phyloP scores from a whole-genome alignment of 805 yeast genomes.

The Isabelozyma rhagii region DNA sequence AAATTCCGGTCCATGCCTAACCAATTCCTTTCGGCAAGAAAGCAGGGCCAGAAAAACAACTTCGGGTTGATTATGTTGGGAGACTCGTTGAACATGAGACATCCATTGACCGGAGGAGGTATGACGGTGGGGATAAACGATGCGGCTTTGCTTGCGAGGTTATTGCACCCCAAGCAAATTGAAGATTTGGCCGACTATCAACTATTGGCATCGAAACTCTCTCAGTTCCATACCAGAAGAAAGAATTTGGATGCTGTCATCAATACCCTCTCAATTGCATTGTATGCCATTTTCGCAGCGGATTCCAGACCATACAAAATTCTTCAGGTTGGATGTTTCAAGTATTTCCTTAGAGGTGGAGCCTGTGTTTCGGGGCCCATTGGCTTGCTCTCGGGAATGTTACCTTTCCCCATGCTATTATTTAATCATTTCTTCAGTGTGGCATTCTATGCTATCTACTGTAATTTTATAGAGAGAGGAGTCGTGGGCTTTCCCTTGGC shows the following conservation, averaged over 20 bases:
- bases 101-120: conserved; percentile 98
- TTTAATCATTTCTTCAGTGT: conserved; percentile 88
- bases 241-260: conserved; percentile 79
- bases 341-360: conserved; percentile 83
- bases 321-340: conserved; percentile 85
- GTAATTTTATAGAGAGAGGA: conserved; percentile 69
- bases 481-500: conserved; percentile 66
- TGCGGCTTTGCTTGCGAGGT: conserved; percentile 62
- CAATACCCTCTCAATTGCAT: conserved; percentile 86
- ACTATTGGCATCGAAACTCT: conserved; percentile 52
- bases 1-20: conserved; percentile 88
- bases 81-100: conserved; percentile 95
- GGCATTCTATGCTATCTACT: conserved; percentile 76
- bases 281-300: conserved; percentile 89
- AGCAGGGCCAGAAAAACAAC: conserved; percentile 46
- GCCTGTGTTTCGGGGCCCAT: conserved; percentile 75
- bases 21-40: conserved; percentile 78
- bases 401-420: conserved; percentile 69
- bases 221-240: conserved; percentile 72
- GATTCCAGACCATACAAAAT: conserved; percentile 60
- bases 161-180: conserved; percentile 54
- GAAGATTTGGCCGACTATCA: conserved; percentile 58
- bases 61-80: conserved; percentile 84
- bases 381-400: conserved; percentile 76
- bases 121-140: conserved; percentile 97